Conservation (phyloP, 1,284 basidiomycete species). For the Cystobasidium pallidum region DNA sequence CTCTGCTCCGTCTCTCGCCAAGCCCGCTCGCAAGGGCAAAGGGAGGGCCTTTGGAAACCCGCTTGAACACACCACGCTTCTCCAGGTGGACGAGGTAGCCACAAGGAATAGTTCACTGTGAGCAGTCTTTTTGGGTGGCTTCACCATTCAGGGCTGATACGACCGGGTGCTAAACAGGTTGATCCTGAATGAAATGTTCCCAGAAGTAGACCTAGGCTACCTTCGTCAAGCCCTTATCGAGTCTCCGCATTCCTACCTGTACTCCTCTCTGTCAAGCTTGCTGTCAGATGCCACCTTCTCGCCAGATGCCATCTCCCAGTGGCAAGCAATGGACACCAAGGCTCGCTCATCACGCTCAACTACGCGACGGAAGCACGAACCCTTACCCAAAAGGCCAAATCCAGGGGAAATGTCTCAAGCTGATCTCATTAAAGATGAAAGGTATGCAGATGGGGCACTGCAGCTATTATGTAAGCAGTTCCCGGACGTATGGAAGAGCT, state of each 20-base stretch:
- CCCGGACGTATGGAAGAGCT: constrained; percentile 40
- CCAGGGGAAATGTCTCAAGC: constrained; percentile 31
- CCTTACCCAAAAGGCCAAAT: constrained; percentile 21
- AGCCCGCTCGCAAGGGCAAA: constrained; percentile 32
- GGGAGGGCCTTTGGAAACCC: constrained; percentile 4
- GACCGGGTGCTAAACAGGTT: constrained; percentile 28
- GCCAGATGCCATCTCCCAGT: constrained; percentile 11
- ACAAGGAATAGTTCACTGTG: constrained; percentile 27
- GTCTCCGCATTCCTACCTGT: constrained; percentile 24
- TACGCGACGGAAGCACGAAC: not conserved
- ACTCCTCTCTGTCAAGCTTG: constrained; percentile 5
- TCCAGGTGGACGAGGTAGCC: constrained; percentile 34
- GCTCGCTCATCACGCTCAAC: not conserved
- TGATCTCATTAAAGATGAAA: constrained; percentile 25
- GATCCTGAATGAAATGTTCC: constrained; percentile 33
- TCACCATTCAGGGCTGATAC: no score
- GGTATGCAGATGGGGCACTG: constrained; percentile 9
- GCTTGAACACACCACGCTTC: not conserved
- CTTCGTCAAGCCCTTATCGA: constrained; percentile 11
- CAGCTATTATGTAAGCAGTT: constrained; percentile 26
- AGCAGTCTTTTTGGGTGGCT: no score
- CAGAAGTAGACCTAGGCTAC: constrained; percentile 21
- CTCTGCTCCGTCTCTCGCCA: not conserved
- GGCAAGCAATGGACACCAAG: not conserved
- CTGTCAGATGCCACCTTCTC: constrained; percentile 24